Evolutionary conservation across 768 basidiomycete genomes (phyloP).

Genomic region (Termitomyces sp.): DNA sequence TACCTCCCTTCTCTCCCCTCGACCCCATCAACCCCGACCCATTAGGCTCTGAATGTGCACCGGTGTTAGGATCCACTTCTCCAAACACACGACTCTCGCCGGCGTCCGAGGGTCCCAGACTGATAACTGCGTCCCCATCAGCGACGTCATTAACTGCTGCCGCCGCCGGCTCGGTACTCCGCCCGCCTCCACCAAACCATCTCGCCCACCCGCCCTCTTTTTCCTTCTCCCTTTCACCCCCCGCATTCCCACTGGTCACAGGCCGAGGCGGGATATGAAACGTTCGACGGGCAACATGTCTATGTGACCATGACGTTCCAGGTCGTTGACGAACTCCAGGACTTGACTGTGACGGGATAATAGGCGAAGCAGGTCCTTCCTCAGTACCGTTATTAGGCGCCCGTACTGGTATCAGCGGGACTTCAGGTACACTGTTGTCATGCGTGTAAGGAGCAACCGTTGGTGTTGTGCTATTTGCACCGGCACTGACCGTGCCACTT

Average conservation of each 20-base stretch:
- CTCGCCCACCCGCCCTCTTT: conserved; percentile 1
- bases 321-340: neutral
- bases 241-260: conserved; percentile 7
- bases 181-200: conserved; percentile 9
- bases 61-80: conserved; percentile 4
- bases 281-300: neutral
- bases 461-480: neutral
- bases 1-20: conserved; percentile 19
- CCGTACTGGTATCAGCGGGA: neutral
- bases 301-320: neutral
- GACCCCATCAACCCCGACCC: neutral
- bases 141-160: neutral
- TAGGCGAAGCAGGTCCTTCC: neutral
- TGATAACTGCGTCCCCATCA: neutral
- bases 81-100: neutral
- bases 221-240: neutral
- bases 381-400: neutral
- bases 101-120: neutral
- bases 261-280: conserved; percentile 5
- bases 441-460: neutral
- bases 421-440: neutral
- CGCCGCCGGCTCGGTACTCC: neutral
- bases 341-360: neutral
- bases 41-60: conserved; percentile 10
- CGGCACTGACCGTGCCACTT: neutral